Evolutionary conservation across 768 basidiomycete species (phyloP), one percentile per base, ranked within the genome.

Genomic region (Russula brevipes): DNA sequence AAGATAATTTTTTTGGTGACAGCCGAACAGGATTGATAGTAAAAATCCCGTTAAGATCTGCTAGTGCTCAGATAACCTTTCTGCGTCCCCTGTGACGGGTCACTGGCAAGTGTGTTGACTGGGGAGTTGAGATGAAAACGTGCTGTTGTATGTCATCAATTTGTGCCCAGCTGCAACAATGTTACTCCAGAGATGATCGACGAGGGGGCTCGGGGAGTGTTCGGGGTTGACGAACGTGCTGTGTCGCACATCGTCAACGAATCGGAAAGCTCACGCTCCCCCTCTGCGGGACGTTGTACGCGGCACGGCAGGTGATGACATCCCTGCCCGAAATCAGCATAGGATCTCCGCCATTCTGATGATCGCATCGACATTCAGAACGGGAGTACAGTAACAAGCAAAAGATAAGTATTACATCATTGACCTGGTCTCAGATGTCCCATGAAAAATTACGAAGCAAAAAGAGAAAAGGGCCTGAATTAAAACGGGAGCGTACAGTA

Each of bases 341-440:
- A 35, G n/a, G 12, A 54, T 64, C 30, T 55, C 63, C 63, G 53
- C 49, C 45, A 51, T 51, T 36, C 47, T 12, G 38, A 39, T 10
- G 33, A 16, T n/a, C 16, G 42, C 39, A 30, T 7, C 50, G 35
- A 51, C 45, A 45, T 54, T 41, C 31, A 38, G 16, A 45, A 54
- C 11, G 24, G 39, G 50, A n/a, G 5, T 50, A 54, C 33, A n/a
- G 5, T 50, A 54, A 35, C 3, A 59, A 19, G 53, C 49, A 45
- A 59, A 64, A n/a, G n/a, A 54, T 24, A 51, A 50, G 38, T 39
- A 36, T n/a, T 33, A 19, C 39, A 47, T 56, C 39, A 2, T 36
- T 47, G 14, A 16, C 14, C 33, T 33, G 31, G 36, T 54, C 24
- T 31, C n/a, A 14, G 24, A 35, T 33, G 35, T 51, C 17, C n/a